phyloP scores from a whole-genome alignment of 495 filamentous ascomycete species.

The Zalerion maritima region DNA sequence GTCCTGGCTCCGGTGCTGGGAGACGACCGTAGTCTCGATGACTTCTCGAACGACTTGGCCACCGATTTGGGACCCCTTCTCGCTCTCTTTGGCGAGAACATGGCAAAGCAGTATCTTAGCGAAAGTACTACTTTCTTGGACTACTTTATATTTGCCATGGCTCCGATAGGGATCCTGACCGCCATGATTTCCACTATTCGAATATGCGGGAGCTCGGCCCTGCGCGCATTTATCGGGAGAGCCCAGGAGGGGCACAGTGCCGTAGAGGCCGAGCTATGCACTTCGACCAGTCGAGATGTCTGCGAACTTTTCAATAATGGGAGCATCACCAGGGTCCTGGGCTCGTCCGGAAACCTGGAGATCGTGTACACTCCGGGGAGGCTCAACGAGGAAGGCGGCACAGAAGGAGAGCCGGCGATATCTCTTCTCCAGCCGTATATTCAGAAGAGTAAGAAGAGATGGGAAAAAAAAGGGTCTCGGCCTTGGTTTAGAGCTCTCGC shows the following conservation, averaged over 20 bases:
- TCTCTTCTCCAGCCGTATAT: conserved; percentile 20
- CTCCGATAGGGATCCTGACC: conserved; percentile 34
- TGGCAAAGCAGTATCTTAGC: conserved; percentile 39
- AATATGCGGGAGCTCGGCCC: conserved; percentile 28
- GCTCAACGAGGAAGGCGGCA: no score
- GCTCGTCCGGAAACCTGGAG: conserved; percentile 17
- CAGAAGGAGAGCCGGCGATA: no score
- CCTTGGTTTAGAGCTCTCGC: no score
- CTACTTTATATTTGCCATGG: conserved; percentile 32
- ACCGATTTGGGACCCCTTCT: conserved; percentile 25
- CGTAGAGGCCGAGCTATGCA: conserved; percentile 20
- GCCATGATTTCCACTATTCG: conserved; percentile 34
- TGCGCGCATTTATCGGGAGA: conserved; percentile 33
- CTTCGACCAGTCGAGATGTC: conserved; percentile 17
- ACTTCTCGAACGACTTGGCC: conserved; percentile 38
- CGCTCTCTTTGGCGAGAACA: conserved; percentile 33
- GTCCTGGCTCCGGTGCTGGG: no score
- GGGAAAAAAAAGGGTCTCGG: conserved; percentile 16
- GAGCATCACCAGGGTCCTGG: conserved; percentile 15
- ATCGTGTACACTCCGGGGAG: conserved; percentile 16
- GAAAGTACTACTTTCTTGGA: conserved; percentile 27
- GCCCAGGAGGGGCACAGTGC: conserved; percentile 24
- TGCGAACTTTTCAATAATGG: conserved; percentile 32
- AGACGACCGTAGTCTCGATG: no score
- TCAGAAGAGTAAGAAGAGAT: conserved; percentile 12